These are phyloP conservation scores for Osmanthus fragrans DNA, from an alignment of 257 asterid genomes.

Conservation along the genomic window DNA sequence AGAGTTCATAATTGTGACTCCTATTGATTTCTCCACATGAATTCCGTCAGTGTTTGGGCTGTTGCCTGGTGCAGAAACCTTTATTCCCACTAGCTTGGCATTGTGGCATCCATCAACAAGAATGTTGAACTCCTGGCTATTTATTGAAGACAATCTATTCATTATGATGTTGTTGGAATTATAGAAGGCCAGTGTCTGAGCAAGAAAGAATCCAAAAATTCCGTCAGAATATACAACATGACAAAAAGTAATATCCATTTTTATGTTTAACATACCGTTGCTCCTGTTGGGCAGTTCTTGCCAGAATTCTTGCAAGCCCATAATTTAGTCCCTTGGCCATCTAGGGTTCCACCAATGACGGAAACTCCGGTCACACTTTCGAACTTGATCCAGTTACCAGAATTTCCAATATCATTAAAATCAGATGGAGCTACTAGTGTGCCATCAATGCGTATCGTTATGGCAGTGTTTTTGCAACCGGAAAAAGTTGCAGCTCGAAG, in stretches of 20 bases:
- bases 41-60: constrained; percentile 76
- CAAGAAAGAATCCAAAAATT: background rate
- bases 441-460: constrained; percentile 51
- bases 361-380: constrained; percentile 54
- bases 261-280: constrained; percentile 28
- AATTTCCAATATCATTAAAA: constrained; percentile 38
- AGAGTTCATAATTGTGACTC: constrained; percentile 44
- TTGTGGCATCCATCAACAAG: constrained; percentile 46
- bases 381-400: constrained; percentile 52
- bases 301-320: constrained; percentile 49
- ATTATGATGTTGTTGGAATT: constrained; percentile 48
- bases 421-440: constrained; percentile 57
- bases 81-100: constrained; percentile 37
- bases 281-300: constrained; percentile 42
- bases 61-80: constrained; percentile 45
- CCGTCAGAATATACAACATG: too few relatives aligned
- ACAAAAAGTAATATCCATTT: too few relatives aligned
- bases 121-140: constrained; percentile 64
- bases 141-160: constrained; percentile 45
- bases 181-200: constrained; percentile 54
- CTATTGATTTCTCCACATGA: constrained; percentile 41
- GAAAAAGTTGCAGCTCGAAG: constrained; percentile 24
- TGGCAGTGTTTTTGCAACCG: constrained; percentile 55
- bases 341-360: constrained; percentile 51
- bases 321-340: constrained; percentile 41